phyloP scores from a whole-genome alignment of 1,284 basidiomycete genomes.

The Puccinia triticina region DNA sequence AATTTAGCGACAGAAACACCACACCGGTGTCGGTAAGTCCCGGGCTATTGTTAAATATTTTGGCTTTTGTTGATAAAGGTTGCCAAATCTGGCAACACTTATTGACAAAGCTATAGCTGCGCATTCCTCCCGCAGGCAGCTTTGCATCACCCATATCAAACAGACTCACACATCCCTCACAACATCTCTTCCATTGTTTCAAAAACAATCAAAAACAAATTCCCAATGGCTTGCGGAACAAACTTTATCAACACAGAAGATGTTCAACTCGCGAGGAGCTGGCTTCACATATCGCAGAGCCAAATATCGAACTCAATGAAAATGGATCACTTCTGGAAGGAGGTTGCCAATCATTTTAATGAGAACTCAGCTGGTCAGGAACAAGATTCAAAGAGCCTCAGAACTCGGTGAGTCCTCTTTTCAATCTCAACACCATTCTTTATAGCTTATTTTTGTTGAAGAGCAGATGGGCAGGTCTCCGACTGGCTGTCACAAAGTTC shows the following conservation, averaged over 20 bases:
- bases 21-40: too few relatives aligned
- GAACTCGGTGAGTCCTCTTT: not conserved
- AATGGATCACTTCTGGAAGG: not conserved
- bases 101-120: too few relatives aligned
- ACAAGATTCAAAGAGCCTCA: not conserved
- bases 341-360: not conserved
- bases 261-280: not conserved
- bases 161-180: too few relatives aligned
- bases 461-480: not conserved
- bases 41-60: too few relatives aligned
- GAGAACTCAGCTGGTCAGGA: not conserved
- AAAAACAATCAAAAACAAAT: too few relatives aligned
- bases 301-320: conserved; percentile 6
- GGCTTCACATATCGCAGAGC: not conserved
- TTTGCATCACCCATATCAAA: too few relatives aligned
- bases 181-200: too few relatives aligned
- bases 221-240: not conserved
- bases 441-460: not conserved
- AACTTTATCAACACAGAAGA: not conserved
- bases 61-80: too few relatives aligned
- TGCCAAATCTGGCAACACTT: too few relatives aligned
- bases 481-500: not conserved
- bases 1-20: too few relatives aligned
- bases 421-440: not conserved
- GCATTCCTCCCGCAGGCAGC: too few relatives aligned